Evolutionary conservation across 306 rosid species (phyloP), one percentile per base, ranked within the genome.

Genomic region (Prunus mongolica): DNA sequence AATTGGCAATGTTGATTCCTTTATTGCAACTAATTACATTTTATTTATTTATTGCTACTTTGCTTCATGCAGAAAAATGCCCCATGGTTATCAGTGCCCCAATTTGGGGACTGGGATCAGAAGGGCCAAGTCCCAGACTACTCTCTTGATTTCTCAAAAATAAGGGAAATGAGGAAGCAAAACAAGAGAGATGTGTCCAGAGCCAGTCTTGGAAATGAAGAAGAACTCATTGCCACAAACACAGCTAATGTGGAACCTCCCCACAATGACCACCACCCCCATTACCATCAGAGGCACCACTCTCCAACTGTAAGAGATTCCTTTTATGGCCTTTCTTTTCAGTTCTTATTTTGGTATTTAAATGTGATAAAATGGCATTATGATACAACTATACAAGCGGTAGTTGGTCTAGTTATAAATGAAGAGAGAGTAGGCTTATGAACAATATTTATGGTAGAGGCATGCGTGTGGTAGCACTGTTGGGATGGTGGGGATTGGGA

Each of bases 31-130:
- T 5, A 69, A 50, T 50, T 19, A n/a, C 79, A 46, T 12, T 51
- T 71, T 8, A 38, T 56, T 22, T 54, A 54, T 20, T n/a, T 3
- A 34, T 1, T 25, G 47, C 56, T 28, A 13, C 38, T 73, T 67
- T 72, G 1, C 50, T 58, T 32, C 19, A 60, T 71, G 64, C 85
- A 92, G 97, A 95, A 90, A 84, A 86, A 76, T 76, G 89, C 70
- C 50, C 84, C 91, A 14, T 90, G 97, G 99, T 66, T 95, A 80
- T 92, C 99, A 63, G 97, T 95, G 78, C 99, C 99, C 32, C 99
- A 95, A 76, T 95, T 92, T 78, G 99, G 99, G 71, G 97, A 90
- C 58, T 95, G 99, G 99, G 99, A 95, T 72, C 97, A 92, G 82
- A 92, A 89, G 75, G 98, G 96, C 4, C 93, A 84, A 81, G 61